Percentiles rank a stretch among this genome's conserved stretches.
These are phyloP conservation scores for Phytopythium montanum DNA, from an alignment of 352 stramenopile species.

Conservation along the genomic window DNA sequence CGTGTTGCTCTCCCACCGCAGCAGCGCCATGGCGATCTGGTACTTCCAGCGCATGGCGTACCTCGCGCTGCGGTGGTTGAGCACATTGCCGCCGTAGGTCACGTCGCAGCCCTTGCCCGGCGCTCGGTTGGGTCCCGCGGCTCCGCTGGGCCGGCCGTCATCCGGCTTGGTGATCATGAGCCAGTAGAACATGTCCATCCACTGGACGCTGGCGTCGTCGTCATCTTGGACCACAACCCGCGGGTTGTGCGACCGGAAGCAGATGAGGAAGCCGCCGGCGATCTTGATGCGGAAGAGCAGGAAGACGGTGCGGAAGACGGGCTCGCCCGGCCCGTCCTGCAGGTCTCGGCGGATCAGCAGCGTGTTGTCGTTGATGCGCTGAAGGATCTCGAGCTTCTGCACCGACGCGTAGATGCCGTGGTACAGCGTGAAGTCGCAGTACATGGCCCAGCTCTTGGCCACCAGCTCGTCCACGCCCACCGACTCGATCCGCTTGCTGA, in stretches of 20 bases:
- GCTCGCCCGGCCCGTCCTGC: conserved; percentile 49
- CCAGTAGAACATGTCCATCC: conserved; percentile 84
- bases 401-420: conserved; percentile 75
- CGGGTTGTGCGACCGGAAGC: conserved; percentile 68
- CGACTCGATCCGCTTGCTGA: conserved; percentile 64
- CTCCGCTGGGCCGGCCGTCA: not conserved
- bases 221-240: conserved; percentile 45
- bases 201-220: conserved; percentile 61
- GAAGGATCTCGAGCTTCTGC: conserved; percentile 75
- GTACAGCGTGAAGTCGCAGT: conserved; percentile 73
- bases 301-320: conserved; percentile 77
- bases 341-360: conserved; percentile 70
- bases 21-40: conserved; percentile 72
- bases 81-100: conserved; percentile 66
- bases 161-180: conserved; percentile 54
- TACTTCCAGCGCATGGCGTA: conserved; percentile 78
- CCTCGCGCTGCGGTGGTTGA: conserved; percentile 54
- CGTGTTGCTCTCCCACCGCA: conserved; percentile 79
- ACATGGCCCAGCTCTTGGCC: conserved; percentile 78
- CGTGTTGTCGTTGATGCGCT: conserved; percentile 76
- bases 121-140: conserved; percentile 15
- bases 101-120: conserved; percentile 40
- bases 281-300: conserved; percentile 63
- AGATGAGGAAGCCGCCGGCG: conserved; percentile 62
- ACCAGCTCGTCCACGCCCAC: conserved; percentile 66